These are phyloP conservation scores for Osmozyma mogii DNA, from an alignment of 805 yeast genomes.

Conservation along the genomic window DNA sequence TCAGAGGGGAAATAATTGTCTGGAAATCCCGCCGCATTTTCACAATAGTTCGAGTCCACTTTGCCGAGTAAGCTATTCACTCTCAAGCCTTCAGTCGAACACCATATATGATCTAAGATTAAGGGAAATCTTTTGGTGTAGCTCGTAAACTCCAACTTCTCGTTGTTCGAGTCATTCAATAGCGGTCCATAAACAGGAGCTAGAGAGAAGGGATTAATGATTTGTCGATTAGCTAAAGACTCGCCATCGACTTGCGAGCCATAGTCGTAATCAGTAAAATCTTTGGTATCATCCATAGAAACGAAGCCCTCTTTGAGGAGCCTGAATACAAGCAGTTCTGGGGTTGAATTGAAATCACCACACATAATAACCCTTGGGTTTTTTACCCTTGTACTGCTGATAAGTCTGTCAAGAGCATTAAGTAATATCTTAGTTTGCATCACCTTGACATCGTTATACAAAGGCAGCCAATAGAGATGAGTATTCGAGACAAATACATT, in stretches of 20 bases:
- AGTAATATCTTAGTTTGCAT: conserved; percentile 40
- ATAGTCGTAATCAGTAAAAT: conserved; percentile 11
- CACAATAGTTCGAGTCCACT: conserved; percentile 25
- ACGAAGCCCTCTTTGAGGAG: conserved; percentile 26
- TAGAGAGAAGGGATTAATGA: conserved; percentile 12
- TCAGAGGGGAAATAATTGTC: conserved; percentile 55
- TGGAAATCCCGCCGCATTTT: conserved; percentile 38
- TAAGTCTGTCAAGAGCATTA: conserved; percentile 9
- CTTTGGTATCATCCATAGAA: conserved; percentile 4
- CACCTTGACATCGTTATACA: conserved; percentile 45
- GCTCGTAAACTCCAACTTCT: conserved; percentile 17
- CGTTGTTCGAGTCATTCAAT: conserved; percentile 4
- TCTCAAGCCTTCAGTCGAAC: conserved; percentile 30
- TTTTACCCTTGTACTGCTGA: conserved; percentile 5
- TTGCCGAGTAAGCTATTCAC: conserved; percentile 46
- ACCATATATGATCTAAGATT: conserved; percentile 55
- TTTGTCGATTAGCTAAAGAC: conserved; percentile 4
- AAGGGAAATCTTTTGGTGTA: conserved; percentile 43
- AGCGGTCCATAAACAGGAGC: conserved; percentile 13
- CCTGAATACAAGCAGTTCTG: conserved; percentile 42
- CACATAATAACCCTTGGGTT: conserved; percentile 35
- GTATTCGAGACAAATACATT: conserved; percentile 46
- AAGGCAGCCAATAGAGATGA: conserved; percentile 49
- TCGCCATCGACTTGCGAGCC: conserved; percentile 10
- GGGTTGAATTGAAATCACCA: conserved; percentile 52